Base-by-base conservation (phyloP, 192 early-diverging fungal genomes). In the Fimicolochytrium jonesii region DNA sequence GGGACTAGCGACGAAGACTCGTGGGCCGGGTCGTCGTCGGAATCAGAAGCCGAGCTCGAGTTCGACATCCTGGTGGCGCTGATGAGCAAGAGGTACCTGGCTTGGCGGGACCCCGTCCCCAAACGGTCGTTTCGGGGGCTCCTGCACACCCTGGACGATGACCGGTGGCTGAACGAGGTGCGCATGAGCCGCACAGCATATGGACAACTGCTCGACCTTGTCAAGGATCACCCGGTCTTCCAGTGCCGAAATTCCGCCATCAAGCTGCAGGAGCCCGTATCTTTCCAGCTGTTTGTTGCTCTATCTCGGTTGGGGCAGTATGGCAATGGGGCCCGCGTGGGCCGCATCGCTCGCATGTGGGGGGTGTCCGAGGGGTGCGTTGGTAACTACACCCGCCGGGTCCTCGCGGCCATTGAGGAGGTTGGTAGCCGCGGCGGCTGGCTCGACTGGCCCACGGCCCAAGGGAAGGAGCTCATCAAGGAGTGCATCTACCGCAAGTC, bases 261-360 rank as follows among this genome's bases (percentile, higher is more conserved):
- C 34, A 6, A 57, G 5, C 4, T 26, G 5, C 55, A 42, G 17
- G n/a, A n/a, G n/a, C n/a, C n/a, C n/a, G n/a, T n/a, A 41, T n/a
- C 10, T 11, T 9, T 11, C 39, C 39, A 41, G n/a, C 26, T 57
- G 5, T 10, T 42, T 5, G 55, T 57, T 57, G 37, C 55, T 5
- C 55, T 57, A 10, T 10, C 35, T 20, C 37, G 55, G 13, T 32
- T 53, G 9, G 30, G 50, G 50, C 50, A 53, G 30, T 53, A 9
- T 22, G 30, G 50, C 28, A 53, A 6, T 9, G 22, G 50, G 7
- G 50, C 9, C 31, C 22, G 50, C 6, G 31, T 53, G 7, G 30
- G 30, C 22, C 23, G 31, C 9, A 22, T 53, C 6, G 50, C 50
- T 7, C 22, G 30, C 6, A 53, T 30, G 31, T 30, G 9, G 22